Evolutionary conservation across 305 asterid species (phyloP).

Genomic region (Fraxinus nigra): DNA sequence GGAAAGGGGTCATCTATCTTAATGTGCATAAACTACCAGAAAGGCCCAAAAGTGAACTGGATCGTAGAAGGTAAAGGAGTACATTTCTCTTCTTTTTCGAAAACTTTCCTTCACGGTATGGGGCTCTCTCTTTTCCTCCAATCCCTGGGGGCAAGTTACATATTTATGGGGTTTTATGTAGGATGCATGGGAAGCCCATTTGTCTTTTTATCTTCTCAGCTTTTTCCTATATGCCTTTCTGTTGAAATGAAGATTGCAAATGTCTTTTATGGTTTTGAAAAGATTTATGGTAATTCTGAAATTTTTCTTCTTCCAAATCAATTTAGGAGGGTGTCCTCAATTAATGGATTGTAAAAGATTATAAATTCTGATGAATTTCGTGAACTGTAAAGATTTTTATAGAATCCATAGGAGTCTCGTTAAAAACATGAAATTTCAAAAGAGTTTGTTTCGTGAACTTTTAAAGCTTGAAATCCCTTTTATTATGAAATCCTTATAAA

Average conservation of each 20-base stretch:
- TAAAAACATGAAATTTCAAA: background rate
- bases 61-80: conserved; percentile 69
- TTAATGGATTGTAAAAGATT: background rate
- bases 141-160: background rate
- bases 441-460: background rate
- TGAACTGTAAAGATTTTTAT: background rate
- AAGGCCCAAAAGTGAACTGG: conserved; percentile 84
- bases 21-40: conserved; percentile 92
- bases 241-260: background rate
- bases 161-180: conserved; percentile 15
- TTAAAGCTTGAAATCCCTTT: background rate
- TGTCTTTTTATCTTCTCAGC: background rate
- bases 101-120: conserved; percentile 6
- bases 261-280: background rate
- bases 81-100: conserved; percentile 1
- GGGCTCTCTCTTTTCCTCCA: conserved; percentile 17
- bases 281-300: conserved; percentile 1
- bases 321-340: background rate
- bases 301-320: background rate
- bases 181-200: background rate
- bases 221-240: conserved; percentile 1
- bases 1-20: conserved; percentile 90
- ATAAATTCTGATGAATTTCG: background rate
- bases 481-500: background rate
- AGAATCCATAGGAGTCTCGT: background rate